A percentile compares a stretch with the other conserved stretches of the same genome.
Evolutionary conservation across 164 flowering plant species (phyloP).

Genomic region (Vitis labrusca): DNA sequence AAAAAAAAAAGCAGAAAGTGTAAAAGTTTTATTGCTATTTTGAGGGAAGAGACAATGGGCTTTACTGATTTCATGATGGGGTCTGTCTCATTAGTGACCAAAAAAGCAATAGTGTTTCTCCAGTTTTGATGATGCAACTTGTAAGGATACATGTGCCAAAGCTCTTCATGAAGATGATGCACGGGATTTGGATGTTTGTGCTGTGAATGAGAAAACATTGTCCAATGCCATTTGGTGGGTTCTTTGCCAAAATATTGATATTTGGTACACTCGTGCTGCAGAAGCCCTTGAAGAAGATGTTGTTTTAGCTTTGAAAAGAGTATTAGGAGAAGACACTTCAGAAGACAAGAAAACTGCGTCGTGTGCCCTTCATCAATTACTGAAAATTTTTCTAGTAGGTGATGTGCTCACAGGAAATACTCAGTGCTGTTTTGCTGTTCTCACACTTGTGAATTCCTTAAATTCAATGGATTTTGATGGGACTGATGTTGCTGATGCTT

Average conservation of each 20-base stretch:
- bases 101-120: slow-evolving; percentile 18
- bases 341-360: slow-evolving; percentile 85
- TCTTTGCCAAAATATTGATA: slow-evolving; percentile 71
- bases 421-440: too few species aligned
- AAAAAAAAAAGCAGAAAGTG: slow-evolving; percentile 37
- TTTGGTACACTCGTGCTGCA: slow-evolving; percentile 71
- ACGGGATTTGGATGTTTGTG: slow-evolving; percentile 55
- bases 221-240: slow-evolving; percentile 75
- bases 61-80: slow-evolving; percentile 55
- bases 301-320: slow-evolving; percentile 58
- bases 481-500: slow-evolving; percentile 50
- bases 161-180: slow-evolving; percentile 18
- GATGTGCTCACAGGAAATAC: slow-evolving; percentile 58
- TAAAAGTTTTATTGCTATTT: slow-evolving; percentile 25
- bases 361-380: slow-evolving; percentile 71
- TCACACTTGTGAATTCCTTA: slow-evolving; percentile 48
- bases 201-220: slow-evolving; percentile 44
- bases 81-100: slow-evolving; percentile 25
- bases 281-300: slow-evolving; percentile 59
- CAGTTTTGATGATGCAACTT: slow-evolving; percentile 12
- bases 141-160: slow-evolving; percentile 9
- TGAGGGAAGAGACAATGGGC: slow-evolving; percentile 61
- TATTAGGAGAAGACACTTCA: slow-evolving; percentile 70
- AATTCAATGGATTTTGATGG: slow-evolving; percentile 59
- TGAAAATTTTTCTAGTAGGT: slow-evolving; percentile 69